These are phyloP conservation scores for Phaeosphaeria sp. DNA, from an alignment of 2,329 filamentous ascomycete genomes.

Conservation along the genomic window DNA sequence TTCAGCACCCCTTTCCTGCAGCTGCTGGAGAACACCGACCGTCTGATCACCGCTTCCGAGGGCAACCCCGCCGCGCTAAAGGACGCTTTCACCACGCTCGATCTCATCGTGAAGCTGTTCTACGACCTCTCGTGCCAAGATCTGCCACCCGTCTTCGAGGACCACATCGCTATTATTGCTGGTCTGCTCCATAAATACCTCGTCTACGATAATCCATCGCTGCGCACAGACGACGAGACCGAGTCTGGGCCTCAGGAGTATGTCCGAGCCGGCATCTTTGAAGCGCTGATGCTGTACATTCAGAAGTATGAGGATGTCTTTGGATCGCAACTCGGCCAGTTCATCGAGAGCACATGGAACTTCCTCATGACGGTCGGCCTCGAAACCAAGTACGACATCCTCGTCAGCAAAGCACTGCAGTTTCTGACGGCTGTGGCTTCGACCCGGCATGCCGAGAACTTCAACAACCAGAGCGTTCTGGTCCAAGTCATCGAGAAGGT, in stretches of 20 bases:
- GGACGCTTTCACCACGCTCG: conserved; percentile 82
- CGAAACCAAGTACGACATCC: conserved; percentile 90
- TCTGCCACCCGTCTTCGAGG: conserved; percentile 91
- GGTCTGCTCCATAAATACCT: conserved; percentile 90
- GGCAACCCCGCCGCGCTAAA: conserved; percentile 76
- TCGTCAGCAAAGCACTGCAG: conserved; percentile 93
- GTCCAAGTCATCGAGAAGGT: conserved; percentile 94
- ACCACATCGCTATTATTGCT: conserved; percentile 79
- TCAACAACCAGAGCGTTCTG: conserved; percentile 81
- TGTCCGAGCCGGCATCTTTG: conserved; percentile 92
- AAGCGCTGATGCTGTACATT: conserved; percentile 86
- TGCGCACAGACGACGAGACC: conserved; percentile 86
- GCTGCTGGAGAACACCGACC: conserved; percentile 76
- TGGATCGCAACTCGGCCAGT: conserved; percentile 76
- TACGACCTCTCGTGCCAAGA: conserved; percentile 98
- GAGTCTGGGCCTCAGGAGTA: conserved; percentile 85
- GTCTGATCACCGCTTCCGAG: conserved; percentile 73
- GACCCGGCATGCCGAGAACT: conserved; percentile 77
- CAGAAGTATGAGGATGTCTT: conserved; percentile 97
- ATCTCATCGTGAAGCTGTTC: conserved; percentile 88
- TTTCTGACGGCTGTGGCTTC: conserved; percentile 91
- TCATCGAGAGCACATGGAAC: conserved; percentile 90
- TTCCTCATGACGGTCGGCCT: conserved; percentile 84
- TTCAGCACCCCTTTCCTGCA: conserved; percentile 85
- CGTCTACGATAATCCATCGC: conserved; percentile 81